Conservation (phyloP, 2,329 filamentous ascomycete genomes). For the Xylariaceae sp. region DNA sequence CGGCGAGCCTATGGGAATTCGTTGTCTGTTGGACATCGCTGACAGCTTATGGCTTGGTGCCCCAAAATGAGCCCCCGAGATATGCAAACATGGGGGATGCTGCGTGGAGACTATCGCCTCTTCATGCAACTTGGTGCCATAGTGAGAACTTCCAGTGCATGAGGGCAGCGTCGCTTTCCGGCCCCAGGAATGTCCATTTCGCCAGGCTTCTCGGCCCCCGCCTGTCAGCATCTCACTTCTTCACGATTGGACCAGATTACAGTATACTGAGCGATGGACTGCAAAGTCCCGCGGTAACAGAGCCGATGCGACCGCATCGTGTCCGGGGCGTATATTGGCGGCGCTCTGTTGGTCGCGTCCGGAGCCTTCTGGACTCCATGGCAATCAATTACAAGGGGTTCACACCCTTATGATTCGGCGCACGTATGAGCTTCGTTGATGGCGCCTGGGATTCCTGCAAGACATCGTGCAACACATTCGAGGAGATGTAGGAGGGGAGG, state of each 20-base stretch:
- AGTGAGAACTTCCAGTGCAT: conserved; percentile 10
- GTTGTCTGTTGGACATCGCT: no score
- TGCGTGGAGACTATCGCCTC: conserved; percentile 1
- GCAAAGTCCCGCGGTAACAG: conserved; percentile 8
- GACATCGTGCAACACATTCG: conserved; percentile 14
- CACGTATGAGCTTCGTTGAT: conserved; percentile 3
- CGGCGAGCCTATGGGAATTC: no score
- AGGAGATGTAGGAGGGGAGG: background rate
- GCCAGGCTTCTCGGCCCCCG: no score
- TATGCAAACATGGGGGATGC: background rate
- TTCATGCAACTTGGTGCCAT: background rate
- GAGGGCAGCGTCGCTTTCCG: conserved; percentile 5
- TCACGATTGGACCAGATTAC: conserved; percentile 5
- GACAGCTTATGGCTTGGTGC: no score
- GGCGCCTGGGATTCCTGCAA: conserved; percentile 7
- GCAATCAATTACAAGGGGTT: background rate
- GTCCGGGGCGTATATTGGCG: conserved; percentile 4
- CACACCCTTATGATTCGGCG: conserved; percentile 8
- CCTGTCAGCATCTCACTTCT: conserved; percentile 8
- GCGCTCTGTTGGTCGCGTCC: conserved; percentile 2
- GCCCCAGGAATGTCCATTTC: conserved; percentile 8
- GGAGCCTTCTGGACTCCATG: conserved; percentile 5
- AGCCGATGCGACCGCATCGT: conserved; percentile 7
- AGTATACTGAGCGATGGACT: conserved; percentile 5
- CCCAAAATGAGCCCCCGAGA: no score